Evolutionary conservation across 108 stramenopile genomes (phyloP), one percentile per base, ranked within the genome.

Genomic region (Nitzschia sp.): DNA sequence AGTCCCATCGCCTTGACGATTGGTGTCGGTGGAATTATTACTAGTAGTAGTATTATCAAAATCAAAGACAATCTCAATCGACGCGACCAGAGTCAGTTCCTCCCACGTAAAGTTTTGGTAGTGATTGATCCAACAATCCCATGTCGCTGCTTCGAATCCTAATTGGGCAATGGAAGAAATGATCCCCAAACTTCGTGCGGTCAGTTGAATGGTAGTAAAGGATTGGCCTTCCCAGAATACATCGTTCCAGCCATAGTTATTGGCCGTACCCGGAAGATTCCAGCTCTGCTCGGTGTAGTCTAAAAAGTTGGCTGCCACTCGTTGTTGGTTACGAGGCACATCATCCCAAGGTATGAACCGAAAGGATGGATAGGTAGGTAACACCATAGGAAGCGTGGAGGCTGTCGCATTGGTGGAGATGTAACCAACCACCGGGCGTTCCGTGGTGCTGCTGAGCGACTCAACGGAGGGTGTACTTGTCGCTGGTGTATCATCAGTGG

Each of bases 51-150:
- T 41, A 11, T 19, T 50, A 15, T 17, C 55, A 28, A 28, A 4
- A 3, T 28, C 31, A 33, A 53, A 19, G 30, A 50, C 30, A 21
- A 9, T 50, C 17, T 19, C 22, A 44, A 47, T 9, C 30, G 23
- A 50, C 15, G 33, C 15, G 13, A 66, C 25, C 2, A 16, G 25
- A 21, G 27, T 17, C 1, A 68, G 34, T 29, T 57, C 52, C 6
- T 9, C 11, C 59, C 59, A 61, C 5, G 59, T 30, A 61, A 30
- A 61, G 36, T 61, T 44, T 36, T 36, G 34, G 36, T 41, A 61
- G 36, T 61, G 59, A 21, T 61, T 61, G 11, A 61, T 22, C 59
- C 59, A 61, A 61, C 59, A 61, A 23, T 61, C 59, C 59, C 59
- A 61, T 15, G 33, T 41, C 13, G 19, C 11, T 13, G 3, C 4